Evolutionary conservation across 805 yeast species (phyloP).

Genomic region (Wickerhamiella kurtzmanii): DNA sequence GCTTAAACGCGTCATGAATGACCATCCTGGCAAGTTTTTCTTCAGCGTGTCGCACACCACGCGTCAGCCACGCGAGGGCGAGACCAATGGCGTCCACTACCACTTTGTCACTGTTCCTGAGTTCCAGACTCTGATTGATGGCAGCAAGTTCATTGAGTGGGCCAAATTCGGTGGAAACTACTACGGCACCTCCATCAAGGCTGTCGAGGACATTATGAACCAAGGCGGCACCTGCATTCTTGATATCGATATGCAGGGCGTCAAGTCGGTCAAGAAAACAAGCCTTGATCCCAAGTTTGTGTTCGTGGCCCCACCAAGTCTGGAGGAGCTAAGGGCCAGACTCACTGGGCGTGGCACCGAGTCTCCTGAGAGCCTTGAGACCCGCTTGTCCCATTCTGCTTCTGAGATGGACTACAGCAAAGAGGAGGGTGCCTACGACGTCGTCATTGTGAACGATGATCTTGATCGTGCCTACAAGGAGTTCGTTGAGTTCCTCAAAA

Average conservation of each 20-base stretch:
- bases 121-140: constrained; percentile 63
- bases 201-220: constrained; percentile 58
- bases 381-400: constrained; percentile 75
- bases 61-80: constrained; percentile 84
- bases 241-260: constrained; percentile 99
- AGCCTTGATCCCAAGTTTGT: constrained; percentile 72
- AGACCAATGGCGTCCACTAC: constrained; percentile 77
- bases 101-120: constrained; percentile 69
- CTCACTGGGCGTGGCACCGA: constrained; percentile 89
- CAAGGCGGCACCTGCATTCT: constrained; percentile 69
- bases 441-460: constrained; percentile 78
- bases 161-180: constrained; percentile 96
- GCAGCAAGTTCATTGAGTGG: constrained; percentile 82
- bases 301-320: constrained; percentile 85
- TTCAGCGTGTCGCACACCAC: constrained; percentile 92
- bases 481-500: constrained; percentile 54
- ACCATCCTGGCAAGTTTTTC: constrained; percentile 80
- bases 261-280: constrained; percentile 74
- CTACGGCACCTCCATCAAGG: constrained; percentile 84
- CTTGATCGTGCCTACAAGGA: constrained; percentile 77
- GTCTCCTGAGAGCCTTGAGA: constrained; percentile 67
- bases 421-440: constrained; percentile 79
- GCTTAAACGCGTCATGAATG: constrained; percentile 76
- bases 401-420: constrained; percentile 82
- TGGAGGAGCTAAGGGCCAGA: constrained; percentile 63